A percentile compares a stretch with the other conserved stretches of the same genome.
Evolutionary conservation across 768 basidiomycete genomes (phyloP).

Genomic region (Suillus weaverae): DNA sequence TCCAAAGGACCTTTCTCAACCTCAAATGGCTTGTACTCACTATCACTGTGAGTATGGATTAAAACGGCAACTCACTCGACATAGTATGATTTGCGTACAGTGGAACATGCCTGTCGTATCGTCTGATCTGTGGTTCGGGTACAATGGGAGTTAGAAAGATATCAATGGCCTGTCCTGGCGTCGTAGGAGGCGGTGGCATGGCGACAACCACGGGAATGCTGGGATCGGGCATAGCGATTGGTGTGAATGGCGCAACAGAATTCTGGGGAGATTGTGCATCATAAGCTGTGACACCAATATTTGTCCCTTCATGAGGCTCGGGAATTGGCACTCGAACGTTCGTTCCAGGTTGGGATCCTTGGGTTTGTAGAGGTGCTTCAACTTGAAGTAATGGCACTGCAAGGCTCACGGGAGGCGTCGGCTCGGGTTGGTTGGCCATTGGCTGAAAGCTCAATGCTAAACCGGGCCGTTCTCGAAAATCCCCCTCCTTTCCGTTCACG

Average conservation of each 20-base stretch:
- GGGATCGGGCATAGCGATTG: background rate
- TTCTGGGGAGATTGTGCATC: background rate
- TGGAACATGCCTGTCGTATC: background rate
- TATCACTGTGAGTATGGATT: background rate
- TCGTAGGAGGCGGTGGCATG: background rate
- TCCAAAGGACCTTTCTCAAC: background rate
- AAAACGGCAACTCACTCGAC: background rate
- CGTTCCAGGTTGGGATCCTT: slow-evolving; percentile 7
- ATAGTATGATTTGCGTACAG: background rate
- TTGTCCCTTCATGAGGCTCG: background rate
- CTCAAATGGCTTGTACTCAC: background rate
- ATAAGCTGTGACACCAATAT: background rate
- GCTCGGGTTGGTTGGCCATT: background rate
- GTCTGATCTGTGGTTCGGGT: background rate
- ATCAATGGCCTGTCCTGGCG: background rate
- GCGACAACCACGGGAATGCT: background rate
- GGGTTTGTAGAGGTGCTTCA: slow-evolving; percentile 11
- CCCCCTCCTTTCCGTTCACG: background rate
- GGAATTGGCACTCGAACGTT: background rate
- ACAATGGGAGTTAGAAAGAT: background rate
- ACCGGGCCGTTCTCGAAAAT: background rate
- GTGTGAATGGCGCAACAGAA: no score
- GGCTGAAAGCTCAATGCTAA: slow-evolving; percentile 1
- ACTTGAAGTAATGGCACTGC: background rate
- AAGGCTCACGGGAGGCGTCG: background rate